Conservation (phyloP, 139 green algal genomes). For the Chlamydomonas eustigma region DNA sequence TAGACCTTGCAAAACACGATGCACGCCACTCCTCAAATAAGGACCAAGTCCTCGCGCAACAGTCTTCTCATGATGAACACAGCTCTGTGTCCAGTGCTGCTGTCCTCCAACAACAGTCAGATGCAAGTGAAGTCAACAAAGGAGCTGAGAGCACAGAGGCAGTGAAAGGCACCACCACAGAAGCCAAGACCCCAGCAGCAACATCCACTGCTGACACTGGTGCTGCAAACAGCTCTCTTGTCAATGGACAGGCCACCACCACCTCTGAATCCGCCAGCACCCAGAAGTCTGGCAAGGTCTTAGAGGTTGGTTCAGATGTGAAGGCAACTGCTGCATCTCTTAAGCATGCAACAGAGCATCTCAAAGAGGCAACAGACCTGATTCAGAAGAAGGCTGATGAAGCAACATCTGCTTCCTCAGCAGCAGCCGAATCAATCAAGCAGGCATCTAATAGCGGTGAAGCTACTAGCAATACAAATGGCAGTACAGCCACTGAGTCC, state of each 20-base stretch:
- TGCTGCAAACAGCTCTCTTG: not conserved
- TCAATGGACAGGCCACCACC: not conserved
- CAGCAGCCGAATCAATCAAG: not conserved
- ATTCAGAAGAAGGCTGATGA: conserved; percentile 9
- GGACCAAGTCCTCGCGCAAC: not conserved
- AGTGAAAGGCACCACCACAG: not conserved
- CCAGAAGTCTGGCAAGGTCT: not conserved
- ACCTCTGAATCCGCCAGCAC: no score
- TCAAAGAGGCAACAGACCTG: conserved; percentile 6
- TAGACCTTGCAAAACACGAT: not conserved
- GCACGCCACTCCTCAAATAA: not conserved
- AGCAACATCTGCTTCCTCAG: not conserved
- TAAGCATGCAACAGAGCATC: not conserved
- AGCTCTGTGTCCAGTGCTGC: not conserved
- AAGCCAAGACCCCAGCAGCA: no score
- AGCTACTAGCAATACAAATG: not conserved
- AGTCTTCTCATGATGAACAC: not conserved
- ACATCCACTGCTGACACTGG: no score
- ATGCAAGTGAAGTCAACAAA: not conserved
- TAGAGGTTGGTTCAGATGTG: not conserved
- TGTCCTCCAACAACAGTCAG: not conserved
- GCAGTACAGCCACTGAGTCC: not conserved
- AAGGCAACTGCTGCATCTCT: not conserved
- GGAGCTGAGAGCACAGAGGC: not conserved
- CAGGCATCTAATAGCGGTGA: not conserved